Evolutionary conservation across 2,329 filamentous ascomycete species (phyloP), one percentile per base, ranked within the genome.

Genomic region (Aspergillus uvarum): DNA sequence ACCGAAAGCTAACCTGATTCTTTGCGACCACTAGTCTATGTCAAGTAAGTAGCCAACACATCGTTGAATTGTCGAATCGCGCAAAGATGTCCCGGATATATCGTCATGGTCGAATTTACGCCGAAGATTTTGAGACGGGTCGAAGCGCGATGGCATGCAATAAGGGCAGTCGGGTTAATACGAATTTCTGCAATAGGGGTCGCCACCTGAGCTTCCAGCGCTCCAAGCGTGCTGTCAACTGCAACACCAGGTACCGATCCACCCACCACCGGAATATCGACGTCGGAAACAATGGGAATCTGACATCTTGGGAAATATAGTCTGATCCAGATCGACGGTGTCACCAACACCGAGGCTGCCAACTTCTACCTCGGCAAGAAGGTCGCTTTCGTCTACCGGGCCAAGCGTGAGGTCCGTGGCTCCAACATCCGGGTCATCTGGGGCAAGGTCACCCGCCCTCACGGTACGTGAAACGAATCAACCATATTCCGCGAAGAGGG

Each of bases 291-390:
- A 63, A 56, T 35, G 58, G 62, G 61, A 63, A 63, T 68, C 67
- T 72, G 67, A 75, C 67, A 60, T 51, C 56, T 16, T 54, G 53
- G 49, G 62, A 44, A 35, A 62, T 59, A 74, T 67, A 86, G 91
- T 80, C 86, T 98, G 83, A 90, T 99, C 84, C 95, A 97, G 89
- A 96, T 99, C 77, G 94, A 99, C 87, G 94, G 94, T 81, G 95
- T 98, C 75, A 92, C 96, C 76, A 87, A 91, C 85, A 87, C 90
- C 76, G 85, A 91, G 76, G 91, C 89, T 79, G 94, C 95, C 82
- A 91, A 89, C 83, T 97, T 97, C 90, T 99, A 99, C 86, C 85
- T 92, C 71, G 95, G 95, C 84, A 99, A 99, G 90, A 93, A 93
- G 85, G 88, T 98, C 80, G 95, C 95, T 80, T 99, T 92, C 82